phyloP scores from a whole-genome alignment of 2,329 filamentous ascomycete species.

The Metarhizium anisopliae region DNA sequence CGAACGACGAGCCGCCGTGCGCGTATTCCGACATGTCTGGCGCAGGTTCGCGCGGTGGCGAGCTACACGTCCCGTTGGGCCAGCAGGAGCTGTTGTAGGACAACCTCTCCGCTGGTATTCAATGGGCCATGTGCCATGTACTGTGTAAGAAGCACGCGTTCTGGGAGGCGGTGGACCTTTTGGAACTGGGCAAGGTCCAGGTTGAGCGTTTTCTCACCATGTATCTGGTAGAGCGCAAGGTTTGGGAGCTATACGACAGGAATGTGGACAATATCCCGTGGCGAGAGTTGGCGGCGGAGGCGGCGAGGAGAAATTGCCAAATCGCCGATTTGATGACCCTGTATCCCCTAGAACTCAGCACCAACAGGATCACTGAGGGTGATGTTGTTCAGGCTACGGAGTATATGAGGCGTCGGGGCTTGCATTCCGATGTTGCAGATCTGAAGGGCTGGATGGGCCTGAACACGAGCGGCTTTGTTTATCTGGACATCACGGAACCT shows the following conservation, averaged over 20 bases:
- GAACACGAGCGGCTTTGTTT: slow-evolving; percentile 13
- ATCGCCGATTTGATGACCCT: slow-evolving; percentile 8
- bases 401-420: slow-evolving; percentile 10
- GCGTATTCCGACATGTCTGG: not conserved
- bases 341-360: slow-evolving; percentile 15
- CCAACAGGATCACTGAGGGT: slow-evolving; percentile 11
- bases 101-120: slow-evolving; percentile 14
- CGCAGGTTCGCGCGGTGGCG: not conserved
- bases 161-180: slow-evolving; percentile 7
- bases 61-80: not conserved
- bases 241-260: slow-evolving; percentile 13
- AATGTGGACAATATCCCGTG: slow-evolving; percentile 8
- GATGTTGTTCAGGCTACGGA: slow-evolving; percentile 10
- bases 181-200: slow-evolving; percentile 13
- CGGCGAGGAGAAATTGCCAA: slow-evolving; percentile 4
- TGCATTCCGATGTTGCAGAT: not conserved
- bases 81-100: slow-evolving; percentile 11
- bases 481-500: slow-evolving; percentile 12
- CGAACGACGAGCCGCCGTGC: not conserved
- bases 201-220: slow-evolving; percentile 13
- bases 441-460: slow-evolving; percentile 11
- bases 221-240: slow-evolving; percentile 13
- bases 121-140: slow-evolving; percentile 17
- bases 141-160: slow-evolving; percentile 13
- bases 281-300: slow-evolving; percentile 5